Evolutionary conservation across 352 stramenopile genomes (phyloP).

Genomic region (Phytopythium helicoides): DNA sequence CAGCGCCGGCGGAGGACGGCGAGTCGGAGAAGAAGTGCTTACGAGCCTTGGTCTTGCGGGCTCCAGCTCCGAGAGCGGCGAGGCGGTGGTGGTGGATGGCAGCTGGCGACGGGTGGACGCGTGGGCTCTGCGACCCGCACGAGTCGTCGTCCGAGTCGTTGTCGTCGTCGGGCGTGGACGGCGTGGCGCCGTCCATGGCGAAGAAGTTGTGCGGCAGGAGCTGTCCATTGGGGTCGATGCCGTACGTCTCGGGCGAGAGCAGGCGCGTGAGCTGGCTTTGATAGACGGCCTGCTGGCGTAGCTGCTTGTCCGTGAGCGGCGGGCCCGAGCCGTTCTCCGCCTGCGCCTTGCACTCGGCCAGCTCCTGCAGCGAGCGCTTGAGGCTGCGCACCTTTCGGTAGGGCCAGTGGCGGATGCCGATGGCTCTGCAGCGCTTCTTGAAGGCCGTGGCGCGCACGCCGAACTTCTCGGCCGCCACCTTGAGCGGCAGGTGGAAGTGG

Average conservation of each 20-base stretch:
- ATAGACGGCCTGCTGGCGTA: constrained; percentile 62
- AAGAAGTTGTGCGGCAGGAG: constrained; percentile 39
- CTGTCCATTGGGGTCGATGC: constrained; percentile 67
- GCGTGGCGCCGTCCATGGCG: constrained; percentile 19
- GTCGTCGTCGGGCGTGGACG: constrained; percentile 29
- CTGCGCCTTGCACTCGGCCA: constrained; percentile 63
- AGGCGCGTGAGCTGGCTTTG: constrained; percentile 75
- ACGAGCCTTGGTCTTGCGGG: constrained; percentile 32
- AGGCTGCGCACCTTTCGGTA: constrained; percentile 62
- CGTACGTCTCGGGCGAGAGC: constrained; percentile 77
- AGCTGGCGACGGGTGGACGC: constrained; percentile 13
- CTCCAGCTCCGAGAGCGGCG: constrained; percentile 3
- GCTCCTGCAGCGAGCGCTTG: constrained; percentile 55
- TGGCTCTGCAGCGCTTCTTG: constrained; percentile 58
- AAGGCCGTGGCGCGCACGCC: constrained; percentile 57
- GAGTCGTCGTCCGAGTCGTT: constrained; percentile 59
- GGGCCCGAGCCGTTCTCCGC: constrained; percentile 34
- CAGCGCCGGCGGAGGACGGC: constrained; percentile 30
- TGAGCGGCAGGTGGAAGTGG: constrained; percentile 60
- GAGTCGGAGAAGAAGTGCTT: constrained; percentile 49
- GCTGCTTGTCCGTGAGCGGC: constrained; percentile 72
- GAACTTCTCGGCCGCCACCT: constrained; percentile 59
- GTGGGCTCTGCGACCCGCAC: constrained; percentile 32
- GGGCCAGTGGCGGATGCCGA: constrained; percentile 61
- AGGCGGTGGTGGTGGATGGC: constrained; percentile 5